Base-by-base conservation (phyloP, 495 filamentous ascomycete genomes). In the Lophiostoma macrostomum region DNA sequence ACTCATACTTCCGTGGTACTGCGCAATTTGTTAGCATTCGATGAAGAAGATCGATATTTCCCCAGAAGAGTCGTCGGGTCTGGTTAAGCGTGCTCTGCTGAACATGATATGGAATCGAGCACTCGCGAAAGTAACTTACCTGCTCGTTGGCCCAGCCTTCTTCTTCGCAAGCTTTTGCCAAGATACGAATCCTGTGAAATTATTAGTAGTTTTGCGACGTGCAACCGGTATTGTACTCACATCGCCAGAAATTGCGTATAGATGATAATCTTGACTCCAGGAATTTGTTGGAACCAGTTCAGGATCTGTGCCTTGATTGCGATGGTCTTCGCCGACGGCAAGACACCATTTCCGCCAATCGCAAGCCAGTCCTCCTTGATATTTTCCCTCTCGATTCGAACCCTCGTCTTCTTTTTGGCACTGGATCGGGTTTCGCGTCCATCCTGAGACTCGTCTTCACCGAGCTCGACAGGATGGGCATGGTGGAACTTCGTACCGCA, bases 231-330 rank as follows among this genome's bases (percentile, higher is more conserved):
- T 13, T 27, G 16, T 5, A 42, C 36, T 38, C 53, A 52, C 62
- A 67, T 67, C n/a, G 54, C 27, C 4, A 62, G 25, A 20, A 62
- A 69, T 42, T 73, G 71, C 0, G 67, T 69, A 53, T 66, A 73
- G 31, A 73, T 53, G 44, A 74, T 69, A 38, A 73, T 66, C 56
- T 74, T 74, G 19, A 55, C 55, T 1, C 56, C 35, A 1, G 58
- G 60, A 19, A 64, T 60, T 24, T 67, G 61, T 4, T 53, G 19
- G 5, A 71, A 12, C 70, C 71, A 73, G 24, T 67, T 64, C 13
- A 68, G 35, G 7, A 73, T 40, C 38, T 70, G 64, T 4, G 66
- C 66, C 32, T 70, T 70, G 44, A 69, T 48, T 2, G 66, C 69
- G n/a, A 60, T 28, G 5, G 68, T 67, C 44, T 74, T 74, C 2